These are phyloP conservation scores for Candida cerambycidarum DNA, from an alignment of 805 yeast species.

Conservation along the genomic window DNA sequence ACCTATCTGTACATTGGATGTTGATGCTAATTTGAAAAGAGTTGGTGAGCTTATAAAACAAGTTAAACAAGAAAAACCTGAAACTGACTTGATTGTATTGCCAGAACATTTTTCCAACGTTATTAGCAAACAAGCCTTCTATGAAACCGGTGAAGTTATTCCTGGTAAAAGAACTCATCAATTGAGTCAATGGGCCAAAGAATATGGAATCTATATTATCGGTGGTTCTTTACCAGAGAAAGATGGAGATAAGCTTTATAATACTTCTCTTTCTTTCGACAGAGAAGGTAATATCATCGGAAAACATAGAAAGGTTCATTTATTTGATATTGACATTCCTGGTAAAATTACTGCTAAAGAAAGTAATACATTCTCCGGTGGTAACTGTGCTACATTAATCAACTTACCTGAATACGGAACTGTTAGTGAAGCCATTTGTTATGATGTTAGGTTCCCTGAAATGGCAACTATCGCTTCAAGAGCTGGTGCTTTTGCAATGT, in stretches of 20 bases:
- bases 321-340: slow-evolving; percentile 84
- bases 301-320: slow-evolving; percentile 78
- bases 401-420: slow-evolving; percentile 55
- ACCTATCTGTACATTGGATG: slow-evolving; percentile 9
- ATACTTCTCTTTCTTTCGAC: slow-evolving; percentile 19
- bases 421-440: slow-evolving; percentile 75
- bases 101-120: slow-evolving; percentile 12
- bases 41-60: slow-evolving; percentile 12
- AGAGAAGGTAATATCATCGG: slow-evolving; percentile 69
- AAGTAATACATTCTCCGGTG: slow-evolving; percentile 66
- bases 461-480: slow-evolving; percentile 62
- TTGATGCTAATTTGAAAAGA: slow-evolving; percentile 9
- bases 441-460: slow-evolving; percentile 73
- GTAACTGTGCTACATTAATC: slow-evolving; percentile 70
- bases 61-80: slow-evolving; percentile 12
- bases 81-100: slow-evolving; percentile 11
- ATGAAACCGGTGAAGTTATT: slow-evolving; percentile 9
- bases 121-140: slow-evolving; percentile 5
- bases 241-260: slow-evolving; percentile 21
- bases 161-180: slow-evolving; percentile 10
- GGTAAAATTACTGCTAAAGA: slow-evolving; percentile 82
- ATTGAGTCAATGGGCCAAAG: slow-evolving; percentile 18
- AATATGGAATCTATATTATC: slow-evolving; percentile 20
- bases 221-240: slow-evolving; percentile 26
- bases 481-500: slow-evolving; percentile 61